Percentiles rank a stretch among this genome's conserved stretches.
Evolutionary conservation across 2,329 filamentous ascomycete species (phyloP).

Genomic region (Clarireedia homoeocarpa): DNA sequence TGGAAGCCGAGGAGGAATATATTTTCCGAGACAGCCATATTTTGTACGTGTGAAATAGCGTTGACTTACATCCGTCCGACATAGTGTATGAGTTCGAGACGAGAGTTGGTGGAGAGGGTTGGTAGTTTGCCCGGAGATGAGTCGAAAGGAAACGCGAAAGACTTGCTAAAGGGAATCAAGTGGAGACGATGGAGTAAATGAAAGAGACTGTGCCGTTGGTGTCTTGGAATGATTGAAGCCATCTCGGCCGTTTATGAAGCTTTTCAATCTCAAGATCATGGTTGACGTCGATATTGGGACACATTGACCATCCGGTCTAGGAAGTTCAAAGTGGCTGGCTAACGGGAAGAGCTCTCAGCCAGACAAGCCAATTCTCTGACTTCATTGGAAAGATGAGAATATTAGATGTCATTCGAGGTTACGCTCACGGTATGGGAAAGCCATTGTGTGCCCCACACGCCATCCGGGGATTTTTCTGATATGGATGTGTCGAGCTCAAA

Average conservation of each 20-base stretch:
- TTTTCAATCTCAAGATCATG: slow-evolving; percentile 11
- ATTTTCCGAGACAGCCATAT: background rate
- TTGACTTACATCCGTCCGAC: slow-evolving; percentile 29
- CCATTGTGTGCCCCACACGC: slow-evolving; percentile 15
- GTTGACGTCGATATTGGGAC: slow-evolving; percentile 4
- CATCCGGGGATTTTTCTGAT: slow-evolving; percentile 16
- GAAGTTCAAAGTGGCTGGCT: slow-evolving; percentile 22
- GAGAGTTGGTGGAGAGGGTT: no score
- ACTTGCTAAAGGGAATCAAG: background rate
- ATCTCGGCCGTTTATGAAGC: slow-evolving; percentile 22
- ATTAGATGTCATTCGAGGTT: slow-evolving; percentile 3
- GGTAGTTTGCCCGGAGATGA: background rate
- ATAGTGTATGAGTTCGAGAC: slow-evolving; percentile 17
- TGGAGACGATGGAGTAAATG: slow-evolving; percentile 2
- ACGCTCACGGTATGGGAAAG: slow-evolving; percentile 11
- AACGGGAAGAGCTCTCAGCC: slow-evolving; percentile 19
- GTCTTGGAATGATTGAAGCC: slow-evolving; percentile 13
- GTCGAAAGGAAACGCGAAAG: background rate
- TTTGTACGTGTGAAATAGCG: slow-evolving; percentile 9
- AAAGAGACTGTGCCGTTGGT: slow-evolving; percentile 10
- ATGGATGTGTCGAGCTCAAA: slow-evolving; percentile 21
- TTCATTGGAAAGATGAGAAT: slow-evolving; percentile 5
- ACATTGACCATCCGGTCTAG: slow-evolving; percentile 7
- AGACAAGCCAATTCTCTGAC: slow-evolving; percentile 9
- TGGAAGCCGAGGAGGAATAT: slow-evolving; percentile 3